Evolutionary conservation across 1,284 basidiomycete genomes (phyloP), one percentile per base, ranked within the genome.

Genomic region (Neolentinus lepideus): DNA sequence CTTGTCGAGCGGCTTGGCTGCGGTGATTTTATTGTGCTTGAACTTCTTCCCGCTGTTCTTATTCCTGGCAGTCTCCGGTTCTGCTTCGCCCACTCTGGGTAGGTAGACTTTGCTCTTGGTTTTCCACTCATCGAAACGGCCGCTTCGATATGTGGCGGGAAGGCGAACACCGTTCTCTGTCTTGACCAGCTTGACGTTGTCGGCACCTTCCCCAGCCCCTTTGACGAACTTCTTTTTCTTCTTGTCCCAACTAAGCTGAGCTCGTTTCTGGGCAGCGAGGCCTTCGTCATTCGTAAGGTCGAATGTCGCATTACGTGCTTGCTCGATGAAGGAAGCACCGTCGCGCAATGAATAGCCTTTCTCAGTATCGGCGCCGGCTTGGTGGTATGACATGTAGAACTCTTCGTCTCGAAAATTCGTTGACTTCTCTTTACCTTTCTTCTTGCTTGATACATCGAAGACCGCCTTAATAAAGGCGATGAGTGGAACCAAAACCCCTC

Each of bases 141-240:
- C 97, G 60, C 88, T 92, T 56, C 92, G 88, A 74, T 94, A 99
- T 6, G 86, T 87, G 0, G 94, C 94, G 1, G 97, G 97, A n/a
- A 99, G 77, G 51, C 90, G 84, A 14, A 87, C 84, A 1, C 97
- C 97, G 60, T 88, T 94, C 70, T 99, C 97, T 1, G 94, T 94
- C 60, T 84, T 86, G 62, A 99, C 90, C 62, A 99, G 79, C 71
- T 98, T 98, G 64, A 96, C 80, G 69, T 98, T 98, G 69, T 98
- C 94, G 2, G 92, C 84, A 3, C 95, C 94, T 29, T 77, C 78
- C 10, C 91, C 90, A 43, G 86, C 85, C 6, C 92, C 94, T 62
- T 89, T 84, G 43, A 97, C 77, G 62, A 98, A 98, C 65, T 91
- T 94, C 70, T 98, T 98, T 73, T 94, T 96, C 75, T 96, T 98